phyloP scores from a whole-genome alignment of 2,329 filamentous ascomycete species.

The Rhynchosporium graminicola region DNA sequence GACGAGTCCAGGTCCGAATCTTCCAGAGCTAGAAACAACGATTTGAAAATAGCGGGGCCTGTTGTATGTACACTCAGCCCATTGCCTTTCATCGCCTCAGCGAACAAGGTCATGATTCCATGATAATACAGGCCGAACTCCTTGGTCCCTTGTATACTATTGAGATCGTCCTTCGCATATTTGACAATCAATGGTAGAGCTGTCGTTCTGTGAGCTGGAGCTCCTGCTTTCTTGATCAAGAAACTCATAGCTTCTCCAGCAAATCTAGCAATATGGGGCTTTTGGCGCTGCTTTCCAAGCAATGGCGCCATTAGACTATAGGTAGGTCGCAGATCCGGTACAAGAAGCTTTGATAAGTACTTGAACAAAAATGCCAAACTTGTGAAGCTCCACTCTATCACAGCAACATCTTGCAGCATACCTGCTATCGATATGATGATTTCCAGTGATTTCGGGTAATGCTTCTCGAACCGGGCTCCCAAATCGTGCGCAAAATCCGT shows the following conservation, averaged over 20 bases:
- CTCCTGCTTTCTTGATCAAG: constrained; percentile 83
- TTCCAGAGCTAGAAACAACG: constrained; percentile 48
- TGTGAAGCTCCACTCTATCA: constrained; percentile 97
- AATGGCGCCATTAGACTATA: constrained; percentile 82
- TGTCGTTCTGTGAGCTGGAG: constrained; percentile 72
- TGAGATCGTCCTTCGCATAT: constrained; percentile 71
- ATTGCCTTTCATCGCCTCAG: constrained; percentile 73
- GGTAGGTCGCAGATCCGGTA: constrained; percentile 81
- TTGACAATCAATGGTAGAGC: constrained; percentile 71
- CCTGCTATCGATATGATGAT: constrained; percentile 78
- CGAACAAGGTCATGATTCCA: constrained; percentile 88
- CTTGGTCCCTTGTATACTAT: constrained; percentile 52
- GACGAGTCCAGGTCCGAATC: constrained; percentile 52
- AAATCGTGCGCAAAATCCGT: constrained; percentile 95
- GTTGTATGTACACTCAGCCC: constrained; percentile 61
- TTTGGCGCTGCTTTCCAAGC: constrained; percentile 79
- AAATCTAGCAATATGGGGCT: constrained; percentile 85
- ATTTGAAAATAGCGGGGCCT: constrained; percentile 54
- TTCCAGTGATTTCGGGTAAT: constrained; percentile 75
- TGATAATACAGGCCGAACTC: constrained; percentile 74
- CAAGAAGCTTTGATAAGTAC: constrained; percentile 84
- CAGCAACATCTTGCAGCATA: constrained; percentile 75
- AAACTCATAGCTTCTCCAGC: constrained; percentile 95
- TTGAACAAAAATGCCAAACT: constrained; percentile 96
- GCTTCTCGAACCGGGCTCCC: constrained; percentile 81